Conservation (phyloP, 2,329 filamentous ascomycete genomes). For the Xylariaceae sp. region DNA sequence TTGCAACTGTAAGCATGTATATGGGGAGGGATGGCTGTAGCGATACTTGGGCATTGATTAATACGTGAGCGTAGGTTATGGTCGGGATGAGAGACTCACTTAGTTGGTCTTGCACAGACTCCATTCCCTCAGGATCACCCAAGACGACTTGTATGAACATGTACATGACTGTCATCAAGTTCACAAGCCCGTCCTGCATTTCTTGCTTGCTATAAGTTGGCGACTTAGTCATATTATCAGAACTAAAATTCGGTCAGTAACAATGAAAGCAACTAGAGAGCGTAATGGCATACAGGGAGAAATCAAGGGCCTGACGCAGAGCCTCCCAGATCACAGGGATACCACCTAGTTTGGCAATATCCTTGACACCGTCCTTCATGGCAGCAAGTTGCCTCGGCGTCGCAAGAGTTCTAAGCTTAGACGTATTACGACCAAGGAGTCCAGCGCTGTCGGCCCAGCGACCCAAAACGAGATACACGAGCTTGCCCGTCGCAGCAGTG, state of each 20-base stretch:
- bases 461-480: constrained; percentile 61
- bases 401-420: constrained; percentile 44
- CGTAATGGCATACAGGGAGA: constrained; percentile 43
- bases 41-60: constrained; percentile 38
- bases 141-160: constrained; percentile 53
- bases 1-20: constrained; percentile 64
- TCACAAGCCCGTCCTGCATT: constrained; percentile 55
- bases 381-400: constrained; percentile 53
- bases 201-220: constrained; percentile 42
- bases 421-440: constrained; percentile 36
- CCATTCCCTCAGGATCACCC: constrained; percentile 47
- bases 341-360: constrained; percentile 48
- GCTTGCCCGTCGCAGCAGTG: constrained; percentile 49
- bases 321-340: constrained; percentile 48
- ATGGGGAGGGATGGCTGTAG: constrained; percentile 65
- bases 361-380: constrained; percentile 50
- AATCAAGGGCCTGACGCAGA: constrained; percentile 45
- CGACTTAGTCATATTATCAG: constrained; percentile 41
- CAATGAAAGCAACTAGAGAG: constrained; percentile 13
- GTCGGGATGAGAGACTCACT: constrained; percentile 36
- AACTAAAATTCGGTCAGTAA: constrained; percentile 38
- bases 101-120: constrained; percentile 44
- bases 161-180: constrained; percentile 60
- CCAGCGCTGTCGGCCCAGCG: constrained; percentile 66
- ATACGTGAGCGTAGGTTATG: constrained; percentile 2